Percentiles rank a stretch among this genome's conserved stretches.
Evolutionary conservation across 768 basidiomycete genomes (phyloP).

Genomic region (Cyclocybe cylindracea): DNA sequence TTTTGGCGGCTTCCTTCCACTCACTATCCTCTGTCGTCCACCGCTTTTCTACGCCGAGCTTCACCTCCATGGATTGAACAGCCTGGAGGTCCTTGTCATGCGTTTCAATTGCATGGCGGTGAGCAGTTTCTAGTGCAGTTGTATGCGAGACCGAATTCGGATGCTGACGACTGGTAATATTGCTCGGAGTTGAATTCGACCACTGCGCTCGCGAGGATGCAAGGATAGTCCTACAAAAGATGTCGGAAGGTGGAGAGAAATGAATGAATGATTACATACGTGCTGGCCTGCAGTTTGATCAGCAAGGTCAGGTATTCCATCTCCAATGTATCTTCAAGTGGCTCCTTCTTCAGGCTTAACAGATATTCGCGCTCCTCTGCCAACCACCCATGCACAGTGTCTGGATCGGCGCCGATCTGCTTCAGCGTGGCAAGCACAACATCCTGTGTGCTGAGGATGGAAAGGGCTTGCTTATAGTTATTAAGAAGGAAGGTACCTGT

Average conservation of each 20-base stretch:
- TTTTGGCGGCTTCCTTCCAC: conserved; percentile 4
- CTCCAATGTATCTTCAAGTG: conserved; percentile 9
- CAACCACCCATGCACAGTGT: conserved; percentile 10
- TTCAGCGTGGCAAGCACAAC: neutral
- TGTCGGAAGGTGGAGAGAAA: neutral
- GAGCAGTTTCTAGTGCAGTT: conserved; percentile 1
- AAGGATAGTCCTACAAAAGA: neutral
- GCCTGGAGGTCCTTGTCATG: neutral
- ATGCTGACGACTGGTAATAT: neutral
- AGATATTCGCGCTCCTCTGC: conserved; percentile 16
- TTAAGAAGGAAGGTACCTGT: conserved; percentile 10
- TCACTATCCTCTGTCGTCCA: neutral
- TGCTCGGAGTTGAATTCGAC: neutral
- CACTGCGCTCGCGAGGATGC: neutral
- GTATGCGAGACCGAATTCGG: neutral
- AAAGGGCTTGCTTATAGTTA: conserved; percentile 18
- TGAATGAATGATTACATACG: conserved; percentile 10
- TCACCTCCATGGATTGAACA: conserved; percentile 2
- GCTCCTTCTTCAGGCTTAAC: conserved; percentile 8
- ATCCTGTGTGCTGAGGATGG: neutral
- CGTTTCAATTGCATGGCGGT: neutral
- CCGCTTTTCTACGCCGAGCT: neutral
- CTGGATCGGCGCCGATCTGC: neutral
- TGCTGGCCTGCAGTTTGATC: neutral
- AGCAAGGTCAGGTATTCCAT: conserved; percentile 19